Evolutionary conservation across 495 filamentous ascomycete species (phyloP).

Genomic region (Sabuloglossum arenarium): DNA sequence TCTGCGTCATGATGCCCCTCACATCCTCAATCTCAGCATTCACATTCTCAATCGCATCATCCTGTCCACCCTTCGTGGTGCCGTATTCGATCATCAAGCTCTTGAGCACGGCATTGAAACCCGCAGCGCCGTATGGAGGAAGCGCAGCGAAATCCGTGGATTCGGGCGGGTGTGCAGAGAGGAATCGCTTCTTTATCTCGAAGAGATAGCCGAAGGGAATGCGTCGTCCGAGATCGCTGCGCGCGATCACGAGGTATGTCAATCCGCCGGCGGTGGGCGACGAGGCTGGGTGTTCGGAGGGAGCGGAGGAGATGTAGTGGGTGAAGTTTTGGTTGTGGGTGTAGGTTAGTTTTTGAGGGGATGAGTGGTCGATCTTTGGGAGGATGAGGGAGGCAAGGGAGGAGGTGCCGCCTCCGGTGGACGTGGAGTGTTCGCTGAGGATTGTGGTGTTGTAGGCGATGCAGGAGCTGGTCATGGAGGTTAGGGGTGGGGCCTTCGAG

Average conservation of each 20-base stretch:
- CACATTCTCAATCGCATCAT: constrained; percentile 70
- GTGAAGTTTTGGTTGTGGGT: constrained; percentile 80
- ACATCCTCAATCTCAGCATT: constrained; percentile 84
- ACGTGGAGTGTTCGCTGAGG: constrained; percentile 70
- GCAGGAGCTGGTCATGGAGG: constrained; percentile 40
- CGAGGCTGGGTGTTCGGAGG: constrained; percentile 32
- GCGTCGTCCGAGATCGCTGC: constrained; percentile 55
- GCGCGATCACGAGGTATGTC: constrained; percentile 70
- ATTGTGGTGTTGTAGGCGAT: constrained; percentile 83
- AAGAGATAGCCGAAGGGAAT: constrained; percentile 85
- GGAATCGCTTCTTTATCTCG: constrained; percentile 77
- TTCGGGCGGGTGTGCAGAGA: constrained; percentile 46
- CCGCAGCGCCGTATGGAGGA: constrained; percentile 74
- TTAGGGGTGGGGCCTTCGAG: background rate
- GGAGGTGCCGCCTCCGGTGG: constrained; percentile 55
- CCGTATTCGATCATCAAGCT: constrained; percentile 68
- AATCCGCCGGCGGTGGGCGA: constrained; percentile 47
- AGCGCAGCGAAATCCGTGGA: constrained; percentile 51
- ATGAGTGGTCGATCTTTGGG: constrained; percentile 70
- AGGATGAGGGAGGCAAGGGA: constrained; percentile 83
- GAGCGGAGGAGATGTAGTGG: constrained; percentile 82
- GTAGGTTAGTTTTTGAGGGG: constrained; percentile 79
- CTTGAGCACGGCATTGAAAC: constrained; percentile 65
- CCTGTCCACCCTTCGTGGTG: constrained; percentile 44
- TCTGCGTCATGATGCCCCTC: constrained; percentile 92